phyloP scores from a whole-genome alignment of 192 early-diverging fungal genomes.

The Dissophora ornata region DNA sequence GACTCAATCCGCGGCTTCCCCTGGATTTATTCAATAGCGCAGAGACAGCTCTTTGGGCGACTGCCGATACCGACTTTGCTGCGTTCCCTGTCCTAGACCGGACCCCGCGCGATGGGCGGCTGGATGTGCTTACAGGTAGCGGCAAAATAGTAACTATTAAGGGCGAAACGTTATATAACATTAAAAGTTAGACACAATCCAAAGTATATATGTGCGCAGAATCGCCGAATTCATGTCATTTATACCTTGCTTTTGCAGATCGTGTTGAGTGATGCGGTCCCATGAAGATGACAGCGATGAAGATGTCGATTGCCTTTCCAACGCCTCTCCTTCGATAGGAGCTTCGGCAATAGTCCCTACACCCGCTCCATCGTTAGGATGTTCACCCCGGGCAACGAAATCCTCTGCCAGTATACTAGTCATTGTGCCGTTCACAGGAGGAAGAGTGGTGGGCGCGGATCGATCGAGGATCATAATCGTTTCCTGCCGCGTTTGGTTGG shows the following conservation, averaged over 20 bases:
- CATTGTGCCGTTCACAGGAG: background rate
- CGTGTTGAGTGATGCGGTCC: constrained; percentile 34
- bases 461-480: constrained; percentile 17
- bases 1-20: constrained; percentile 17
- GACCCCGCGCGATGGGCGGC: constrained; percentile 11
- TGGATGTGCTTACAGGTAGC: constrained; percentile 1
- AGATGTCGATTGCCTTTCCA: background rate
- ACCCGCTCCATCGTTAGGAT: background rate
- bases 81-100: constrained; percentile 10
- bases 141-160: constrained; percentile 38
- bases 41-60: constrained; percentile 22
- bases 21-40: constrained; percentile 6
- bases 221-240: too few species aligned
- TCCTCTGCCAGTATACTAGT: too few species aligned
- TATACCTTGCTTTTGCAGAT: constrained; percentile 43
- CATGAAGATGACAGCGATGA: constrained; percentile 47
- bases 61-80: constrained; percentile 5
- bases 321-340: background rate
- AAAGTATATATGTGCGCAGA: too few species aligned
- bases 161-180: background rate
- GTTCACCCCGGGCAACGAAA: too few species aligned
- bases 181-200: background rate
- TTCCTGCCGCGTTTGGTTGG: background rate
- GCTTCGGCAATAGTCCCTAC: background rate
- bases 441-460: constrained; percentile 12